Base-by-base conservation (phyloP, 805 yeast species). In the Saccharomycopsis fermentans region DNA sequence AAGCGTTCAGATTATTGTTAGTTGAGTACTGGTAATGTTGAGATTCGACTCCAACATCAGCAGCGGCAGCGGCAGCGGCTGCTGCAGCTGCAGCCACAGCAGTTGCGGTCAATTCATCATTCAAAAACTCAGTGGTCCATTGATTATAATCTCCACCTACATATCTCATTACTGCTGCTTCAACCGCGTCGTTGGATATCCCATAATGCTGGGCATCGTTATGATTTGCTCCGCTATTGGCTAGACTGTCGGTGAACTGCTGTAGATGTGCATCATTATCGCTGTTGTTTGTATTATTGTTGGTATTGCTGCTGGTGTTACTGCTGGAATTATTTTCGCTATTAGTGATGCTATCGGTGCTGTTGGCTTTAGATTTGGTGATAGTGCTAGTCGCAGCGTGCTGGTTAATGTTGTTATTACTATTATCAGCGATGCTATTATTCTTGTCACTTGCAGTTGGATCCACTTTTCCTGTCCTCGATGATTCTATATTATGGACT, bases 91-190 rank as follows among this genome's bases (percentile, higher is more conserved):
- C 52, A 16, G 53, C 58, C 12, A 54, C 58, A 11, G 50, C 58
- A 17, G 62, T 47, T 24, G 55, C 57, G 29, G 58, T 50, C 1
- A 63, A 29, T 19, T 75, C 77, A 48, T 77, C 81, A 14, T 75
- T 77, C 54, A 79, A 67, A 61, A 78, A 76, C 14, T 79, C 79
- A 1, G 77, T 70, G 4, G 74, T 70, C 86, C 85, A 80, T 62
- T 80, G 61, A n/a, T 55, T 54, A 32, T 54, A 60, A 40, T 58
- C 63, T 6, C 84, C 86, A 19, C 86, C 89, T 14, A 86, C 92
- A 64, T 81, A 80, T 58, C 80, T 77, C 81, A 86, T 76, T 17
- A 87, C 90, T 0, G 90, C 94, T 17, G 87, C 94, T 65, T 86
- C 94, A 2, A 86, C 94, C 59, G 77, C 72, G 40, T 71, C 74